Evolutionary conservation across 2,329 filamentous ascomycete species (phyloP).

Genomic region (Scytalidium sp.): DNA sequence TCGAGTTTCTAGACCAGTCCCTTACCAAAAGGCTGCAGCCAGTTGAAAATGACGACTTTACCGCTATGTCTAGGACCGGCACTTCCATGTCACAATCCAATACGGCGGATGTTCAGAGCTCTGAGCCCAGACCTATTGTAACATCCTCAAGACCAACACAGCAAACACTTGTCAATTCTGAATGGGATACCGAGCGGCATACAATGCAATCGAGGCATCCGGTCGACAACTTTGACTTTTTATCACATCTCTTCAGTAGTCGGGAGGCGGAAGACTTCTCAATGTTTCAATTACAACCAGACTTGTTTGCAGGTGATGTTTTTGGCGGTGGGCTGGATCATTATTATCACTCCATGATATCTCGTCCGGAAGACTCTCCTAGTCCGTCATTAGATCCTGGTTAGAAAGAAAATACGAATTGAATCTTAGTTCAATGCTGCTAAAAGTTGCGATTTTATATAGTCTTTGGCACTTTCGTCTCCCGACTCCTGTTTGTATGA

Average conservation of each 20-base stretch:
- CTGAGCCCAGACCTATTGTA: too few species aligned
- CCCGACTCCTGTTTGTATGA: too few species aligned
- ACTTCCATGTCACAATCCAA: background rate
- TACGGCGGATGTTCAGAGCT: background rate
- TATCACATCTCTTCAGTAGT: constrained; percentile 6
- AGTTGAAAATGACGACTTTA: constrained; percentile 3
- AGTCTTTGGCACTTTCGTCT: too few species aligned
- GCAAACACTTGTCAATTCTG: background rate
- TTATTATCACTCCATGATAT: constrained; percentile 8
- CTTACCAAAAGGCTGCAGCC: constrained; percentile 34
- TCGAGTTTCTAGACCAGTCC: constrained; percentile 42
- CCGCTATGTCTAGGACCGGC: too few species aligned
- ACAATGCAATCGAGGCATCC: too few species aligned
- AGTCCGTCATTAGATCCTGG: too few species aligned
- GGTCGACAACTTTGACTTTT: constrained; percentile 4
- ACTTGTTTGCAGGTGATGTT: constrained; percentile 5
- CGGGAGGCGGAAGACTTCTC: constrained; percentile 11
- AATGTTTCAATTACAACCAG: constrained; percentile 10
- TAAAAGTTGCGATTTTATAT: too few species aligned
- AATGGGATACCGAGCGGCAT: background rate
- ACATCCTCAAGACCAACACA: too few species aligned
- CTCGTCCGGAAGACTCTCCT: too few species aligned
- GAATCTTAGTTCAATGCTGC: too few species aligned
- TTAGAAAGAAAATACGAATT: too few species aligned
- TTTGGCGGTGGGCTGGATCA: constrained; percentile 10